A percentile compares a stretch with the other conserved stretches of the same genome.
Evolutionary conservation across 2,329 filamentous ascomycete species (phyloP).

Genomic region (Aspergillus melleus): DNA sequence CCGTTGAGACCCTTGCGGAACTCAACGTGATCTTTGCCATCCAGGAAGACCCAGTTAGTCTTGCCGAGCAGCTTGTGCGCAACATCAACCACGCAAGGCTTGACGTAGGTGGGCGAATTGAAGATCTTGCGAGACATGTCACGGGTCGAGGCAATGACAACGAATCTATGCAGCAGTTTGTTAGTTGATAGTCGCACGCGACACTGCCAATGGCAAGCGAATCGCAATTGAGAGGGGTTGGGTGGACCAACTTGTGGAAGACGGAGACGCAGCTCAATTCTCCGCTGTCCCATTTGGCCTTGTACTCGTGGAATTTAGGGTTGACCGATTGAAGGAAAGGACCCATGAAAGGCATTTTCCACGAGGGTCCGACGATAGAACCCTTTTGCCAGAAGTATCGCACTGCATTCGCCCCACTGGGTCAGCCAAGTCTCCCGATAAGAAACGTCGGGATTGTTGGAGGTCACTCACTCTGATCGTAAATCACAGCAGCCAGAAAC

Average conservation of each 20-base stretch:
- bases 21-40: slow-evolving; percentile 91
- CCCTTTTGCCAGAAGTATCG: slow-evolving; percentile 75
- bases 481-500: slow-evolving; percentile 70
- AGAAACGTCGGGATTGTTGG: background rate
- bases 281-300: slow-evolving; percentile 88
- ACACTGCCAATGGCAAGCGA: background rate
- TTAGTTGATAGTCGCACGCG: background rate
- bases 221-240: background rate
- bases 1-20: slow-evolving; percentile 96
- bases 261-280: slow-evolving; percentile 95
- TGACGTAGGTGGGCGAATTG: slow-evolving; percentile 88
- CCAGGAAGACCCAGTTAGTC: slow-evolving; percentile 96
- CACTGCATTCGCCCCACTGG: slow-evolving; percentile 49
- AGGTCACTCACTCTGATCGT: slow-evolving; percentile 78
- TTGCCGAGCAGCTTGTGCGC: slow-evolving; percentile 90
- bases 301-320: slow-evolving; percentile 88
- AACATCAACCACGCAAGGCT: slow-evolving; percentile 93
- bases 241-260: slow-evolving; percentile 83
- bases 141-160: slow-evolving; percentile 91
- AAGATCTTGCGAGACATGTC: slow-evolving; percentile 96
- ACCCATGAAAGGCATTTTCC: slow-evolving; percentile 87
- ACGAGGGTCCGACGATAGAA: slow-evolving; percentile 70
- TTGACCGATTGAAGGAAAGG: slow-evolving; percentile 91
- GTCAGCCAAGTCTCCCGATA: slow-evolving; percentile 3
- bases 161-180: slow-evolving; percentile 61